These are phyloP conservation scores for Thecaphora thlaspeos DNA, from an alignment of 1,284 basidiomycete genomes.

Conservation along the genomic window DNA sequence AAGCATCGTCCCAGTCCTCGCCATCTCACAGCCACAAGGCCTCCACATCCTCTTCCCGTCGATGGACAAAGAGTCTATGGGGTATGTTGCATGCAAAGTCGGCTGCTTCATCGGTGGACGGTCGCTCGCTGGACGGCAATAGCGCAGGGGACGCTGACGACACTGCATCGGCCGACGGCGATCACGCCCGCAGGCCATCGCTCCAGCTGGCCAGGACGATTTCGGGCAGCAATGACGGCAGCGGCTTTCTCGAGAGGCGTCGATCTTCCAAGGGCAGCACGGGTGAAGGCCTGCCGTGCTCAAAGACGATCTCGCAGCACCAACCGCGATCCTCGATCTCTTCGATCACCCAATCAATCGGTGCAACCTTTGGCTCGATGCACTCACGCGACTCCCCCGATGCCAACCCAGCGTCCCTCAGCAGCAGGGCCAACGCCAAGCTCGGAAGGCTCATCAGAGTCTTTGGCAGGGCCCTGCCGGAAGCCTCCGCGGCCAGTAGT, in stretches of 20 bases:
- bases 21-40: neutral
- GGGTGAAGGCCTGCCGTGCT: neutral
- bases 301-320: neutral
- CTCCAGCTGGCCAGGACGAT: no score
- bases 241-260: no score
- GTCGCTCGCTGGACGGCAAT: no score
- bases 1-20: no score
- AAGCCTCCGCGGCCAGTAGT: no score
- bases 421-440: neutral
- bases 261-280: no score
- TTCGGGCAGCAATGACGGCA: no score
- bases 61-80: conserved; percentile 38
- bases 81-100: conserved; percentile 10
- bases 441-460: neutral
- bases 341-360: neutral
- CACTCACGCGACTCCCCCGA: neutral
- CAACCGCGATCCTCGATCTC: neutral
- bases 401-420: neutral
- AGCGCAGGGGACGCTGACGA: no score
- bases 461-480: no score
- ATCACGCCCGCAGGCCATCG: no score
- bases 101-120: no score
- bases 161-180: no score
- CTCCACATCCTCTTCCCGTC: neutral
- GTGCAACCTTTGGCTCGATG: neutral